These are phyloP conservation scores for Boletus barrowsii DNA, from an alignment of 768 basidiomycete genomes.

Conservation along the genomic window DNA sequence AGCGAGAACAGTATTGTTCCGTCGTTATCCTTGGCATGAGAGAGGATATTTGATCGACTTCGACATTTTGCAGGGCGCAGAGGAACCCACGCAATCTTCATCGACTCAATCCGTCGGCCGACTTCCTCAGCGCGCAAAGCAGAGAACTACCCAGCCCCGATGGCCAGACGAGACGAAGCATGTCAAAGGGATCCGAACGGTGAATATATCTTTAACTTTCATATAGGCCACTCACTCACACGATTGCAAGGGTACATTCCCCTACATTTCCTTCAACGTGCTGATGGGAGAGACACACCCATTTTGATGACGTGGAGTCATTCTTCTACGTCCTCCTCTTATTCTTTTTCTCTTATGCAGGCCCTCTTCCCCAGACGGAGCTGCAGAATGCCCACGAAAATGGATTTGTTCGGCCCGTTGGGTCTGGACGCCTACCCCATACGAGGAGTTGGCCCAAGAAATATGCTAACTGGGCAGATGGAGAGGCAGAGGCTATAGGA, in stretches of 20 bases:
- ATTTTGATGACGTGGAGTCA: background rate
- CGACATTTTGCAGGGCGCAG: constrained; percentile 11
- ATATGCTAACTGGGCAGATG: background rate
- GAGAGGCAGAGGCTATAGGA: background rate
- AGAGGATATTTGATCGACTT: constrained; percentile 33
- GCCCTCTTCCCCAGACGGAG: background rate
- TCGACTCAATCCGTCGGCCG: too few species aligned
- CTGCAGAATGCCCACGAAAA: background rate
- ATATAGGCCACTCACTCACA: background rate
- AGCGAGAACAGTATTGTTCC: background rate
- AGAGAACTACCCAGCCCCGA: too few species aligned
- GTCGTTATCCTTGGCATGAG: background rate
- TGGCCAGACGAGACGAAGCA: too few species aligned
- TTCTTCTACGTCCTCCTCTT: background rate
- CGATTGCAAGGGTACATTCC: background rate
- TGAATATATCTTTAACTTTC: background rate
- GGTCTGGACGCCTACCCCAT: background rate
- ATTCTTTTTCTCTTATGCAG: constrained; percentile 2
- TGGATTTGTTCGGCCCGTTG: background rate
- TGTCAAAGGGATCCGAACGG: too few species aligned
- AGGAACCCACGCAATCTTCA: background rate
- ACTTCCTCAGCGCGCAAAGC: background rate
- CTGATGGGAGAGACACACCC: background rate
- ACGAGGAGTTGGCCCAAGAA: background rate
- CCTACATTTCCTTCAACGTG: background rate